Evolutionary conservation across 495 filamentous ascomycete species (phyloP).

Genomic region (Daldinia loculata): DNA sequence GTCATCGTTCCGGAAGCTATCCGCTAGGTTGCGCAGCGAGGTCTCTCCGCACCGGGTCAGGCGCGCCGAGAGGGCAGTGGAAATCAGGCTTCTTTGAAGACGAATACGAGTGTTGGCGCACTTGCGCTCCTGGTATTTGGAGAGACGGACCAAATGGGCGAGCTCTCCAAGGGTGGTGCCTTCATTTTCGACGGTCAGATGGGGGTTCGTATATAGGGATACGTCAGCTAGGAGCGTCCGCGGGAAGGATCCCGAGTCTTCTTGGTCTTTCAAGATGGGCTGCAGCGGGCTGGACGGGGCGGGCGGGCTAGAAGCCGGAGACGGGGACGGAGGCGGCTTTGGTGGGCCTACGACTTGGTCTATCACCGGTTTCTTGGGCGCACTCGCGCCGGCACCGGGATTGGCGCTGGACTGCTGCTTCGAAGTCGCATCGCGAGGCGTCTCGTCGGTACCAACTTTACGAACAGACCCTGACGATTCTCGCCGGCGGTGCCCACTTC

Average conservation of each 20-base stretch:
- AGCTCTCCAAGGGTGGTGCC: constrained; percentile 75
- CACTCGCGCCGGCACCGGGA: constrained; percentile 45
- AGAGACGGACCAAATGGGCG: constrained; percentile 73
- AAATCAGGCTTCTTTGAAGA: constrained; percentile 71
- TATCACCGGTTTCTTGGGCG: constrained; percentile 57
- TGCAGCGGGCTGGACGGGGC: constrained; percentile 37
- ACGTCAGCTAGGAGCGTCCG: constrained; percentile 59
- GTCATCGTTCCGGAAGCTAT: constrained; percentile 88
- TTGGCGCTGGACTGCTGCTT: constrained; percentile 48
- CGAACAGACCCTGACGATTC: constrained; percentile 48
- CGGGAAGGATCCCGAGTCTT: constrained; percentile 41
- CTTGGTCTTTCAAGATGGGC: constrained; percentile 46
- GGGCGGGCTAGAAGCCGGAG: constrained; percentile 33
- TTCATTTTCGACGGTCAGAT: constrained; percentile 56
- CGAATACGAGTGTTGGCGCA: constrained; percentile 71
- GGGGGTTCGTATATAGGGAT: constrained; percentile 61
- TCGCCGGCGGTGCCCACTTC: constrained; percentile 37
- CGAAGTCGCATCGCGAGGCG: constrained; percentile 47
- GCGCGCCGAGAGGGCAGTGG: constrained; percentile 80
- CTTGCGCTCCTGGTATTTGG: constrained; percentile 78
- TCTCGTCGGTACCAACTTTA: constrained; percentile 49
- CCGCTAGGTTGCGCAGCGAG: constrained; percentile 83
- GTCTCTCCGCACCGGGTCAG: constrained; percentile 79
- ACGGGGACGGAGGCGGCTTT: constrained; percentile 34
- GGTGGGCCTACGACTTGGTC: constrained; percentile 49